A percentile compares a stretch with the other conserved stretches of the same genome.
These are phyloP conservation scores for Zoysia japonica DNA, from an alignment of 176 grass and related monocot genomes.

Conservation along the genomic window DNA sequence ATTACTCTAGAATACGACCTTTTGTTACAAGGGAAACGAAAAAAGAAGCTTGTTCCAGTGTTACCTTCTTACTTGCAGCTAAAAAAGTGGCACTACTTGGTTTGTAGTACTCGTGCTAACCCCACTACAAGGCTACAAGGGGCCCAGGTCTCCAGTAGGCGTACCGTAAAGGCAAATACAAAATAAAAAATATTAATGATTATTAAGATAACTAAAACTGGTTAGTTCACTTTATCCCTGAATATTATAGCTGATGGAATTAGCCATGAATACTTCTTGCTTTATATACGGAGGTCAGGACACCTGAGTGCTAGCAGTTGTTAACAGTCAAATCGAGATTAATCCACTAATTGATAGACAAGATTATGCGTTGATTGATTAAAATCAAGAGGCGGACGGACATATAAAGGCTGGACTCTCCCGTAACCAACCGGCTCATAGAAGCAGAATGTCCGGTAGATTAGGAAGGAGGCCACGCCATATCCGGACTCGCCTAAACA, in stretches of 20 bases:
- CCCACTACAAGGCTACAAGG: background rate
- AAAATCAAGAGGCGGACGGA: no score
- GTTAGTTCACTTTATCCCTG: background rate
- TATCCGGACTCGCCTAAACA: no score
- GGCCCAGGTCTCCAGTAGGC: background rate
- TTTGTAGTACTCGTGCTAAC: background rate
- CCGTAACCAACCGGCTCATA: no score
- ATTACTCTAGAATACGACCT: background rate
- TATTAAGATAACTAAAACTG: conserved; percentile 3
- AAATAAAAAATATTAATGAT: background rate
- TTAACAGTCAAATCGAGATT: no score
- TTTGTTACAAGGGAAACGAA: background rate
- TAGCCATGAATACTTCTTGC: background rate
- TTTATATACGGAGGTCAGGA: background rate
- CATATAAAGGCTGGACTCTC: no score
- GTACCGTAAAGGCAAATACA: background rate
- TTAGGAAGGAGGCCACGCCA: no score
- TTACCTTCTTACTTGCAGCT: background rate
- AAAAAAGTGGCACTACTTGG: background rate
- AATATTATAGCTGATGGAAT: background rate
- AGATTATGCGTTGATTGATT: no score
- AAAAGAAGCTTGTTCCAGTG: background rate
- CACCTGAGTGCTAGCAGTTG: no score
- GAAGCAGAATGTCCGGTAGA: no score
- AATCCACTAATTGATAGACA: no score